Evolutionary conservation across 129 eudicot genomes (phyloP), one percentile per base, ranked within the genome.

Genomic region (Ambrosia trifida): DNA sequence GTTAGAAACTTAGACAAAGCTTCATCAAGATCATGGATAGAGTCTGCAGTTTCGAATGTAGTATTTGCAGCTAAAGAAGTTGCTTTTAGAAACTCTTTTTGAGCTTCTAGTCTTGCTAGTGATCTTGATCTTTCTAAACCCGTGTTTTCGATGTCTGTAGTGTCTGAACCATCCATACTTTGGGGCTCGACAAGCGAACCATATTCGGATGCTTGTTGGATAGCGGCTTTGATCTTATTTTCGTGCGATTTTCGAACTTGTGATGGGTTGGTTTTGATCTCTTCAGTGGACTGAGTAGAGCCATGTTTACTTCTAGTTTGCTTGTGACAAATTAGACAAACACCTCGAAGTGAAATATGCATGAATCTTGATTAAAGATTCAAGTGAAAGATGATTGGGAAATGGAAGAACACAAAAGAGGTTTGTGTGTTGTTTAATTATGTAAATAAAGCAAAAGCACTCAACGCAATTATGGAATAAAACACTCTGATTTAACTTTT

Each of bases 1-100:
- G 95, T 87, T 43, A 89, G 81, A 74, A 89, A 93, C 88, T 93
- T 93, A 0, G 69, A 38, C 73, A 89, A 93, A 1, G 95, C 86
- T 64, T 89, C 85, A 46, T 73, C 14, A 3, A 89, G 83, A 50
- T 76, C 83, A 17, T 82, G 84, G 14, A 93, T 81, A 3, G 92
- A 85, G 68, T 87, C 96, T 12, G 58, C 80, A 0, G 96, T 83
- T 53, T 93, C 87, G 38, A 79, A 93, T 31, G 81, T 82, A 41
- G 88, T 80, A 65, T 89, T 96, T 7, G 98, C 98, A 70, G 95
- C 98, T 54, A 93, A 82, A 49, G 96, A 91, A 30, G 98, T 93
- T 45, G 98, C 96, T 78, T 80, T 80, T 44, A 93, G 85, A 72
- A 93, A 93, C 40, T 93, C 96, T 44, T 83, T 93, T 80, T 89